phyloP scores from a whole-genome alignment of 306 rosid genomes.

The Inga oerstediana region DNA sequence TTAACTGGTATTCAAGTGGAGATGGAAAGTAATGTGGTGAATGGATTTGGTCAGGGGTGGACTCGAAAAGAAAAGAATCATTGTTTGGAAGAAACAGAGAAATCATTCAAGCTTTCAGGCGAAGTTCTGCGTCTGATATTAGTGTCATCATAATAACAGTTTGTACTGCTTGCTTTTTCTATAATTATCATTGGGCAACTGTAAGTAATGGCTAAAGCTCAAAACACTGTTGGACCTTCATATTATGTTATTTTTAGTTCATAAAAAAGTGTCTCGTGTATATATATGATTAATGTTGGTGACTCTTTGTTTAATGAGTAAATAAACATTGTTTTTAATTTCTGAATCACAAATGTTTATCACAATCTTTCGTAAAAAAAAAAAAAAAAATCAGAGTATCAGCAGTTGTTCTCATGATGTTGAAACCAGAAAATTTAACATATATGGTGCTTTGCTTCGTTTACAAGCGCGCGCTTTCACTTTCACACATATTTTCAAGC shows the following conservation, averaged over 20 bases:
- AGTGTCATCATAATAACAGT: slow-evolving; percentile 42
- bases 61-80: slow-evolving; percentile 92
- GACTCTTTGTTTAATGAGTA: too few relatives aligned
- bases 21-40: slow-evolving; percentile 11
- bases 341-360: background rate
- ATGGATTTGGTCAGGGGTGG: slow-evolving; percentile 62
- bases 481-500: too few relatives aligned
- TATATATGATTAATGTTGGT: too few relatives aligned
- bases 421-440: too few relatives aligned
- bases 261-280: background rate
- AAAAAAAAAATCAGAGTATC: too few relatives aligned
- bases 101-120: slow-evolving; percentile 86
- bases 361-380: background rate
- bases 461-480: too few relatives aligned
- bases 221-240: slow-evolving; percentile 24
- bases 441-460: too few relatives aligned
- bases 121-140: slow-evolving; percentile 85
- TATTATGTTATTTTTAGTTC: slow-evolving; percentile 21
- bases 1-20: background rate
- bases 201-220: slow-evolving; percentile 32
- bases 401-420: too few relatives aligned
- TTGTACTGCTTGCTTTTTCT: background rate
- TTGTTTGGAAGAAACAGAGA: slow-evolving; percentile 93
- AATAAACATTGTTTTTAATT: background rate
- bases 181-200: background rate